Evolutionary conservation across 441 rosid genomes (phyloP), one percentile per base, ranked within the genome.

Genomic region (Jatropha multifida): DNA sequence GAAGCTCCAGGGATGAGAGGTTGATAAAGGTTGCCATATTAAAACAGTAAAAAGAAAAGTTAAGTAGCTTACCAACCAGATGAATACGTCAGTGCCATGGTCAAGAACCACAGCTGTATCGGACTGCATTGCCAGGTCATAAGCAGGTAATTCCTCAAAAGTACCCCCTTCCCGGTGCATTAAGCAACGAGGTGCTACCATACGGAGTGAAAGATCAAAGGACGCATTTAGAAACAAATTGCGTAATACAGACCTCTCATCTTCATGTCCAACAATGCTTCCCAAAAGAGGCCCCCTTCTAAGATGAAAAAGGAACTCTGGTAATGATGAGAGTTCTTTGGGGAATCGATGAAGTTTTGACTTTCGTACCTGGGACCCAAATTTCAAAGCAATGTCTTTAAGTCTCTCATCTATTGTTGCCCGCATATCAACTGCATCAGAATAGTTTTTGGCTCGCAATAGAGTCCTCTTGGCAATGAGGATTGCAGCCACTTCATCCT

Each of bases 101-200:
- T 95, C 99, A 78, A 95, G 97, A 77, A 95, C 89, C 71, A 95
- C 99, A 52, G 98, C 98, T 62, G 92, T 89, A 83, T 93, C 91
- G 78, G 98, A 93, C 80, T 95, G 99, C 99, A 95, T 95, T 3
- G 90, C 89, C 63, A 93, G 93, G 83, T 95, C 93, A 86, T 93
- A 88, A 41, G 97, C 95, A 27, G 94, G 97, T 68, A 93, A 74
- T 81, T 95, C 99, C 83, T 95, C 99, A 69, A 95, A 95, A 46
- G 94, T 93, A 42, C 98, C 99, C 13, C 97, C 98, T 89, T 90
- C 97, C 67, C 89, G 90, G 81, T 95, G 97, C 98, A 95, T 90
- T 77, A 95, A 82, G 80, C 98, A 90, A 69, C 91, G 97, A 55
- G 99, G 98, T 3, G 94, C 96, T 9, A 95, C 88, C 99, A 95